Base-by-base conservation (phyloP, 305 asterid genomes). In the Nicotiana rustica region DNA sequence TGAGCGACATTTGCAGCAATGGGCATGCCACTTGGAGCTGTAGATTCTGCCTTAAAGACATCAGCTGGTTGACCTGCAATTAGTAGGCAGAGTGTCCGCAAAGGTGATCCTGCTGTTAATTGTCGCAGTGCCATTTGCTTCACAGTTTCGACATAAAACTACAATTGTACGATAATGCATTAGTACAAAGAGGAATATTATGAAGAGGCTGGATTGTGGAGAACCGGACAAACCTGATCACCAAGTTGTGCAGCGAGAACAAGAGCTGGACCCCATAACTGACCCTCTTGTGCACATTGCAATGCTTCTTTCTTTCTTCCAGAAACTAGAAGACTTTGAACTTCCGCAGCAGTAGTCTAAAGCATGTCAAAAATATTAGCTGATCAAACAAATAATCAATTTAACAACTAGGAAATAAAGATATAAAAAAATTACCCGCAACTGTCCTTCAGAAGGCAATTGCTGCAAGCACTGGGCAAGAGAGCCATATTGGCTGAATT, bases 231-330 rank as follows among this genome's bases (percentile, higher is more conserved):
- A 65, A 94, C 99, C 92, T 94, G 98, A 86, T 93, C 95, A 29
- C 98, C 98, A 83, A 96, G 98, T 84, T 91, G 99, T 77, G 98
- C 99, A 86, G 98, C 98, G 85, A 96, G 98, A 85, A 93, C 92
- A 84, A 96, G 93, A 81, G 99, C 98, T 85, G 98, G 98, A 62
- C 98, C 98, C 99, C 99, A 96, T 88, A 96, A 84, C 84, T 93
- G 98, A 84, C 99, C 98, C 89, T 93, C 96, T 85, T 94, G 98
- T 79, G 99, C 99, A 90, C 92, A 86, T 71, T 91, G 93, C 82
- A 96, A 88, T 81, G 98, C 99, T 85, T 96, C 99, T 86, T 83
- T 92, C 91, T 94, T 96, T 85, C 95, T 96, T 81, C 99, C 99
- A 85, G 97, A 94, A 85, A 94, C 99, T 84, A 96, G 89, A 80